A percentile compares a stretch with the other conserved stretches of the same genome.
phyloP scores from a whole-genome alignment of 208 protist genomes.

The Phytomonas sp. region DNA sequence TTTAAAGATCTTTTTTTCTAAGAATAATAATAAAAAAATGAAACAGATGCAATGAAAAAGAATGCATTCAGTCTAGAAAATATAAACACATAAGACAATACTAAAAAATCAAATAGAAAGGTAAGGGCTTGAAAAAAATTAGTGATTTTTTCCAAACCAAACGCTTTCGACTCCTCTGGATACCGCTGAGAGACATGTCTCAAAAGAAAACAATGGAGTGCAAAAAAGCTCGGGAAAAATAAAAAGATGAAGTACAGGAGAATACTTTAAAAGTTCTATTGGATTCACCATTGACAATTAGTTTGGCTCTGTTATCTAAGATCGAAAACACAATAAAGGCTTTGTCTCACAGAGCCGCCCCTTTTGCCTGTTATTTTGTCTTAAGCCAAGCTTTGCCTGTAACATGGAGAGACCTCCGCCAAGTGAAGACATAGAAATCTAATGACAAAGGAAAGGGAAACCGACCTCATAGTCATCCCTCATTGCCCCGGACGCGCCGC shows the following conservation, averaged over 20 bases:
- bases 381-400: background rate
- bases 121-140: slow-evolving; percentile 12
- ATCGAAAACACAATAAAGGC: background rate
- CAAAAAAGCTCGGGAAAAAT: background rate
- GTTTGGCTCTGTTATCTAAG: background rate
- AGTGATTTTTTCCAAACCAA: background rate
- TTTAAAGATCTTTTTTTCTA: background rate
- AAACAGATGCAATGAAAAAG: slow-evolving; percentile 10
- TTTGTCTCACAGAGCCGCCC: background rate
- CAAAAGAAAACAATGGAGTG: slow-evolving; percentile 7
- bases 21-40: slow-evolving; percentile 15
- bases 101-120: slow-evolving; percentile 7
- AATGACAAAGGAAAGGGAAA: background rate
- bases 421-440: background rate
- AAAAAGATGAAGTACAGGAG: background rate
- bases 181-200: background rate
- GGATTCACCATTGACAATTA: background rate
- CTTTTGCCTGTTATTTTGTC: background rate
- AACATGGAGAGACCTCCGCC: background rate
- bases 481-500: background rate
- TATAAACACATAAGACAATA: slow-evolving; percentile 7
- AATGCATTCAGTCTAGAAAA: slow-evolving; percentile 5
- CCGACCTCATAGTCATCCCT: background rate
- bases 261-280: background rate
- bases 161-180: background rate